Conservation (phyloP, 495 filamentous ascomycete genomes). For the Podospora bellae-mahoneyi region DNA sequence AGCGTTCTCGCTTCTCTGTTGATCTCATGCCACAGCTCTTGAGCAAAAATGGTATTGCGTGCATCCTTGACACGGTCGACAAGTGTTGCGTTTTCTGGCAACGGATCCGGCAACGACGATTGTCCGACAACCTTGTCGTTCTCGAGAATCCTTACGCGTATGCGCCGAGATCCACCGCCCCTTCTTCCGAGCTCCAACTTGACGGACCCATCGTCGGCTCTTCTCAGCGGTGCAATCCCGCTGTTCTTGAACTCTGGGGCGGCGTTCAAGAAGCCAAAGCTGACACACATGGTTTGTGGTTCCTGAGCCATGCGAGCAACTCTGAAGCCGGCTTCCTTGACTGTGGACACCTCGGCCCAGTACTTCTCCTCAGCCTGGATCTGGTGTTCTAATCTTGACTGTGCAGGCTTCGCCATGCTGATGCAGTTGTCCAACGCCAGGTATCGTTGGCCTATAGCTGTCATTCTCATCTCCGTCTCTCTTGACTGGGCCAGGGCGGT, state of each 20-base stretch:
- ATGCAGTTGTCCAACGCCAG: slow-evolving; percentile 71
- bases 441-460: slow-evolving; percentile 75
- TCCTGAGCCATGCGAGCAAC: slow-evolving; percentile 70
- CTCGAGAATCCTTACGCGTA: slow-evolving; percentile 59
- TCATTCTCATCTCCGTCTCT: slow-evolving; percentile 52
- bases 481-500: slow-evolving; percentile 52
- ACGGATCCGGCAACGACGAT: slow-evolving; percentile 43
- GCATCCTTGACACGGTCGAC: slow-evolving; percentile 73
- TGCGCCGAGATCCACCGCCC: slow-evolving; percentile 52
- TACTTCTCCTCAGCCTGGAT: slow-evolving; percentile 76
- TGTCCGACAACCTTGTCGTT: slow-evolving; percentile 49
- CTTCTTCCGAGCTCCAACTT: slow-evolving; percentile 66
- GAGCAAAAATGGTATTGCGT: slow-evolving; percentile 81
- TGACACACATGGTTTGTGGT: slow-evolving; percentile 71
- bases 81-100: slow-evolving; percentile 37
- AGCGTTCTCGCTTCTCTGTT: slow-evolving; percentile 72
- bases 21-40: slow-evolving; percentile 93
- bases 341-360: slow-evolving; percentile 78
- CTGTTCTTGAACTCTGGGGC: slow-evolving; percentile 70
- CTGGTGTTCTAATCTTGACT: slow-evolving; percentile 68
- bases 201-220: slow-evolving; percentile 70
- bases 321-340: slow-evolving; percentile 82
- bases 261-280: slow-evolving; percentile 85
- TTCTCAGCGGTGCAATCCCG: slow-evolving; percentile 72
- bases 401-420: slow-evolving; percentile 68